Percentiles rank a stretch among this genome's conserved stretches.
Conservation (phyloP, 129 eudicot genomes). For the Logfia minima region DNA sequence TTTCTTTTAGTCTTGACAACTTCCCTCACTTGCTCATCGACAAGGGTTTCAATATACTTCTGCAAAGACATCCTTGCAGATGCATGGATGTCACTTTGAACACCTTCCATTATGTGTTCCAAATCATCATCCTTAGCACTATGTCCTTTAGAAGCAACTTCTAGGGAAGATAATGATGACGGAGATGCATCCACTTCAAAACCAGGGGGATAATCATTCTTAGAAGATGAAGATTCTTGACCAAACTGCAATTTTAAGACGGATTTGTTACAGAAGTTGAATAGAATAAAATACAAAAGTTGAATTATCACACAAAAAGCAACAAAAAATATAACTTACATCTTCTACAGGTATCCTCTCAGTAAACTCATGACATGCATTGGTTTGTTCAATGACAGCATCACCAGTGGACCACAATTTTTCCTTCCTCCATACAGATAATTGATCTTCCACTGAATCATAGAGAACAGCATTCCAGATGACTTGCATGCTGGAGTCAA, state of each 20-base stretch:
- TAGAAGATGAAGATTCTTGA: conserved; percentile 44
- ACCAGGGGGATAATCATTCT: conserved; percentile 87
- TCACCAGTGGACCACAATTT: conserved; percentile 43
- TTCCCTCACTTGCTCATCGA: conserved; percentile 61
- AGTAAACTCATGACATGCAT: conserved; percentile 18
- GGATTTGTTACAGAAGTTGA: conserved; percentile 14
- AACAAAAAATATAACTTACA: conserved; percentile 40
- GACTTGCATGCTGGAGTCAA: conserved; percentile 68
- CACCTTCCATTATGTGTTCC: conserved; percentile 45
- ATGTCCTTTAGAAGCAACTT: conserved; percentile 20
- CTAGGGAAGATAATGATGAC: conserved; percentile 25
- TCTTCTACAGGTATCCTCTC: conserved; percentile 40
- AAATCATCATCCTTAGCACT: conserved; percentile 8
- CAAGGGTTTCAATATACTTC: conserved; percentile 46
- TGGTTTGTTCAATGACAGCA: conserved; percentile 24
- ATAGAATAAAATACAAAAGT: background rate
- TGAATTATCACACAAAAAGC: conserved; percentile 7
- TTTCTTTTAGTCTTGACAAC: conserved; percentile 32
- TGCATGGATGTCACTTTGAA: conserved; percentile 55
- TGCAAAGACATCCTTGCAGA: conserved; percentile 49
- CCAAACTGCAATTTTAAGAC: conserved; percentile 38
- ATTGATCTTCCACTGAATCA: conserved; percentile 55
- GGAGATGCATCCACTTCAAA: conserved; percentile 46
- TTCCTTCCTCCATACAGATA: conserved; percentile 69
- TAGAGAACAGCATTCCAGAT: conserved; percentile 77